Base-by-base conservation (phyloP, 108 stramenopile genomes). In the Cyclotella atomus region DNA sequence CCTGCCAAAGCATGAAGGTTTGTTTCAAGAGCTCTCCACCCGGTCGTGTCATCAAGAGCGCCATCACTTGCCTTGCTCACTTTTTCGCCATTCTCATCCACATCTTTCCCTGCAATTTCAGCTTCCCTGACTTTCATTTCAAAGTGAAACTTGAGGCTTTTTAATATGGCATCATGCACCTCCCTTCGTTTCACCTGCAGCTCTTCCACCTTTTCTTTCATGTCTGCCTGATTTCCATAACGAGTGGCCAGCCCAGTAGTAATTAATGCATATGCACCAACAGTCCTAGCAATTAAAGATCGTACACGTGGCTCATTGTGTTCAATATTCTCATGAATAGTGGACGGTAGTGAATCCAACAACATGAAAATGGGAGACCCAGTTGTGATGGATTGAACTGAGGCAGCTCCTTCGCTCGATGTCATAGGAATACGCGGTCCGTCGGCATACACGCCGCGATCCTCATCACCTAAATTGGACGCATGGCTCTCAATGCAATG, bases 21-120 rank as follows among this genome's bases (percentile, higher is more conserved):
- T 21, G 98, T 97, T 78, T 98, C 97, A 24, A 98, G 77, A 15
- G 96, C 93, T 71, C 97, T 91, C 98, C 98, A 98, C 55, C 98
- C 97, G n/a, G 95, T 95, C 20, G 97, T 97, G 82, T 98, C 98
- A 66, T 98, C 97, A 66, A 98, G 74, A 0, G 94, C 97, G 5
- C 91, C 93, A 34, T 85, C 83, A n/a, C 82, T 85, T 23, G 88
- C 83, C 46, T 82, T 79, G 49, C 66, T 62, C 17, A 43, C 1
- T 19, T 23, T 3, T 6, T 52, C n/a, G n/a, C n/a, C 52, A 3
- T 23, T 23, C 21, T 23, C 2, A 9, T 23, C 23, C 52, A 1
- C n/a, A 21, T 52, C 21, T 23, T 1, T n/a, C n/a, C n/a, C 52
- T 2, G n/a, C 52, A 23, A 5, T 23, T 1, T 23, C 52, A 1